Evolutionary conservation across 768 basidiomycete species (phyloP), one percentile per base, ranked within the genome.

Genomic region (Neoboletus brunneissimus): DNA sequence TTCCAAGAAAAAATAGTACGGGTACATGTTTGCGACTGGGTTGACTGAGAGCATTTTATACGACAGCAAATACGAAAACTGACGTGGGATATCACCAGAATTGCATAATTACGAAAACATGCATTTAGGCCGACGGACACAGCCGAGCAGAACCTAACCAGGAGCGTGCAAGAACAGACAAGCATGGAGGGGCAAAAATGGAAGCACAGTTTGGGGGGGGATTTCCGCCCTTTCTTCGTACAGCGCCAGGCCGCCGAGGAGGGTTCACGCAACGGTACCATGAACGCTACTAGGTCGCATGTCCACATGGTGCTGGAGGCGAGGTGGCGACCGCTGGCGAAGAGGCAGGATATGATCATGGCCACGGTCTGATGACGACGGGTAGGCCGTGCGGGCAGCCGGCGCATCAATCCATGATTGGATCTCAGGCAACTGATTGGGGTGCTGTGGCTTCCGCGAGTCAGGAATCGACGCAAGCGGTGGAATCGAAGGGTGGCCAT

Each of bases 401-500:
- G 71, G 64, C 15, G 70, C 62, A 67, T 73, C 74, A 60, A 78
- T 77, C 76, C 81, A 80, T 35, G 77, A 70, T 63, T 79, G 77
- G 45, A 82, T 73, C 57, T 76, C 79, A 25, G 81, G 79, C 32
- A 82, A 60, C 51, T 73, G 74, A 59, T 73, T 75, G 4, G 67
- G 64, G 56, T 73, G 69, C 32, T 71, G 70, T 40, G 67, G 51
- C 49, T 67, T 67, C 48, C 72, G 67, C 27, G 66, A 66, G 56
- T 76, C 76, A 48, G 70, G 64, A 48, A 74, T 74, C 29, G 73
- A 68, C 8, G 71, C 58, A 12, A 79, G 67, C 16, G 81, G 81
- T 45, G 82, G 78, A 64, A 81, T 77, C 41, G 77, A 78, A 58
- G 80, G 80, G 72, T 81, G 81, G 50, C 72, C 75, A 57, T 82